Percentiles rank a stretch among this genome's conserved stretches.
These are phyloP conservation scores for Candida suzukii DNA, from an alignment of 805 yeast genomes.

Conservation along the genomic window DNA sequence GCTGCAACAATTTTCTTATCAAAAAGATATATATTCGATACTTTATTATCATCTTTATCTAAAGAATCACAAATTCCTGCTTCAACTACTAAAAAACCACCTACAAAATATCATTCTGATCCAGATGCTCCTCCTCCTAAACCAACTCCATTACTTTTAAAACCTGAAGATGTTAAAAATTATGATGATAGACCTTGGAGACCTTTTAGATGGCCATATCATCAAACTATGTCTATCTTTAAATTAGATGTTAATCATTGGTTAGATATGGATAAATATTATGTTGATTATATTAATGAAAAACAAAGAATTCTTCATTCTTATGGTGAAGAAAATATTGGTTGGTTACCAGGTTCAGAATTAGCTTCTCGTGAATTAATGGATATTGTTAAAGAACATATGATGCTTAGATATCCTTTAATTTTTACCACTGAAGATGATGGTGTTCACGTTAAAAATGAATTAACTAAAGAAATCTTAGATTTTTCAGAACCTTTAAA, in stretches of 20 bases:
- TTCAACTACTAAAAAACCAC: neutral
- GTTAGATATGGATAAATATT: slow-evolving; percentile 76
- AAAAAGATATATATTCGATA: slow-evolving; percentile 8
- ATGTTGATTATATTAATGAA: slow-evolving; percentile 58
- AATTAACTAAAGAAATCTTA: slow-evolving; percentile 53
- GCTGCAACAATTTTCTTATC: slow-evolving; percentile 13
- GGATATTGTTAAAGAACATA: slow-evolving; percentile 54
- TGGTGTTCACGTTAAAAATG: slow-evolving; percentile 52
- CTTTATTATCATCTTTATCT: neutral
- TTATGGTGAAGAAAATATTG: slow-evolving; percentile 56
- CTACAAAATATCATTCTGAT: slow-evolving; percentile 15
- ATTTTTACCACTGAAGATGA: slow-evolving; percentile 42
- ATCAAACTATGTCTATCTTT: slow-evolving; percentile 71
- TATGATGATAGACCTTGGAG: slow-evolving; percentile 78
- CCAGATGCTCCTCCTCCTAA: slow-evolving; percentile 28
- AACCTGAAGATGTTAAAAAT: slow-evolving; percentile 57
- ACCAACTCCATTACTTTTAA: slow-evolving; percentile 54
- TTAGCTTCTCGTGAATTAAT: slow-evolving; percentile 58
- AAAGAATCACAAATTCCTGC: neutral
- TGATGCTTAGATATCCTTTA: slow-evolving; percentile 56
- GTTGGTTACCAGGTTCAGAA: slow-evolving; percentile 58
- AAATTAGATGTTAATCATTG: slow-evolving; percentile 69
- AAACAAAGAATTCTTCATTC: slow-evolving; percentile 49
- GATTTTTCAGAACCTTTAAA: slow-evolving; percentile 55
- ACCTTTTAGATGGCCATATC: slow-evolving; percentile 76